Conservation (phyloP, 2,329 filamentous ascomycete genomes). For the Fusarium foetens region DNA sequence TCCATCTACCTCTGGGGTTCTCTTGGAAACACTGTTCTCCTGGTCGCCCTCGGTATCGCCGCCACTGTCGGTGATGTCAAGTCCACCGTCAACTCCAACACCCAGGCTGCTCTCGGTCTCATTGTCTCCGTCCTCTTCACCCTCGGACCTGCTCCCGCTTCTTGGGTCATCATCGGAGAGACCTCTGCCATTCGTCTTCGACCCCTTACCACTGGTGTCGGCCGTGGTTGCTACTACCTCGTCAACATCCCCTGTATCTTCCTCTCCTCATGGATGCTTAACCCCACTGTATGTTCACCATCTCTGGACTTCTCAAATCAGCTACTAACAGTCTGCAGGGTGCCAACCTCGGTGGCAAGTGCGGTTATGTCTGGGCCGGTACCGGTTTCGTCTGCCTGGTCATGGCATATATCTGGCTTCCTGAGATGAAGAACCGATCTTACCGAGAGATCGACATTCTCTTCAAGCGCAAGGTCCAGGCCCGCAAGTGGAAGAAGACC, state of each 20-base stretch:
- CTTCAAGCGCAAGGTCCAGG: constrained; percentile 63
- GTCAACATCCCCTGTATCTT: constrained; percentile 75
- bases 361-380: constrained; percentile 69
- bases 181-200: constrained; percentile 72
- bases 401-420: constrained; percentile 59
- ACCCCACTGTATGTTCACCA: constrained; percentile 55
- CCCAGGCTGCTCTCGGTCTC: constrained; percentile 70
- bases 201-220: constrained; percentile 72
- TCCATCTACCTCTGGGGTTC: constrained; percentile 73
- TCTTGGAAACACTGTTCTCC: constrained; percentile 61
- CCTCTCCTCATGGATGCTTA: constrained; percentile 69
- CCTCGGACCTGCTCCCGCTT: constrained; percentile 69
- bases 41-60: constrained; percentile 68
- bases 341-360: constrained; percentile 62
- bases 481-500: constrained; percentile 66
- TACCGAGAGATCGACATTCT: constrained; percentile 72
- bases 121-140: constrained; percentile 74
- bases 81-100: constrained; percentile 55
- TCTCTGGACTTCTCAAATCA: fast-evolving
- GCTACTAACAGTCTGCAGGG: constrained; percentile 46
- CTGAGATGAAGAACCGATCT: constrained; percentile 67
- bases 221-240: constrained; percentile 71
- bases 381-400: constrained; percentile 66
- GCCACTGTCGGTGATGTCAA: constrained; percentile 57
- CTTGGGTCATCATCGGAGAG: constrained; percentile 74